phyloP scores from a whole-genome alignment of 768 basidiomycete species.

The Mycena maculata region DNA sequence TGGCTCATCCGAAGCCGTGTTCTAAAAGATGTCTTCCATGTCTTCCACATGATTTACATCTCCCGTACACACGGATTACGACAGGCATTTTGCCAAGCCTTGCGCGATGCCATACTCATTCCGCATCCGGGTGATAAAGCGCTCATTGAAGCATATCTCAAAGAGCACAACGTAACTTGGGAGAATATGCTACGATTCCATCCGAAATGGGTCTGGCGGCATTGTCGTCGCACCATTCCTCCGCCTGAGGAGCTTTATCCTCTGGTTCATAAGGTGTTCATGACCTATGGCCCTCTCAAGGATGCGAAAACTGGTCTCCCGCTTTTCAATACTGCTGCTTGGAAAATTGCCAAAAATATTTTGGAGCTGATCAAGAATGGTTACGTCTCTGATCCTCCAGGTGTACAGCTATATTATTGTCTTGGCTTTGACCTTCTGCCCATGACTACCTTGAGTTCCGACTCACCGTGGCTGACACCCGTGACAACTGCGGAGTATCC shows the following conservation, averaged over 20 bases:
- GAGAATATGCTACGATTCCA: background rate
- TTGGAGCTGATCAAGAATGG: conserved; percentile 40
- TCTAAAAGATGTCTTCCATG: conserved; percentile 40
- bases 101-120: conserved; percentile 29
- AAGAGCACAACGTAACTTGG: background rate
- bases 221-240: conserved; percentile 41
- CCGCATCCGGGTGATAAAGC: conserved; percentile 28
- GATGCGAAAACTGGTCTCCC: conserved; percentile 43
- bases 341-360: conserved; percentile 45
- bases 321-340: conserved; percentile 25
- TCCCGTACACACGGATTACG: conserved; percentile 6
- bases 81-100: conserved; percentile 5
- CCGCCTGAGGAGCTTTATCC: conserved; percentile 45
- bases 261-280: conserved; percentile 42
- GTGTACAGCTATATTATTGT: conserved; percentile 23
- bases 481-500: background rate
- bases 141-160: conserved; percentile 8
- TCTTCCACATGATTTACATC: conserved; percentile 39
- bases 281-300: conserved; percentile 47
- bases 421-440: background rate
- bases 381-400: conserved; percentile 38
- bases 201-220: conserved; percentile 12
- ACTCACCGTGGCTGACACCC: conserved; percentile 11
- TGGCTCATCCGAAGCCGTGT: conserved; percentile 19
- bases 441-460: background rate